Percentiles rank a stretch among this genome's conserved stretches.
phyloP scores from a whole-genome alignment of 768 basidiomycete genomes.

The Naganishia kalamii region DNA sequence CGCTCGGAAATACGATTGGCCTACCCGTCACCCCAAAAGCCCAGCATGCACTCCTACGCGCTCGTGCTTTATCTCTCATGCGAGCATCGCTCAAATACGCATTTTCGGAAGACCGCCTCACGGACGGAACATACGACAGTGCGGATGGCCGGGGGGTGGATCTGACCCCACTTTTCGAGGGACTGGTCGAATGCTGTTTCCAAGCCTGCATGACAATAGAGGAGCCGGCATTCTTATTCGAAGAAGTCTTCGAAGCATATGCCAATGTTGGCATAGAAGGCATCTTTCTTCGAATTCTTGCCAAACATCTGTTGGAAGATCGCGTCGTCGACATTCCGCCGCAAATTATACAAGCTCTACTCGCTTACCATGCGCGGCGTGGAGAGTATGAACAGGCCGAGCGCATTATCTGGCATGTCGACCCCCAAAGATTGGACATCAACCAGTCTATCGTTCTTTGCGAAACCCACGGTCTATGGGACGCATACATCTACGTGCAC shows the following conservation, averaged over 20 bases:
- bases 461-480: conserved; percentile 73
- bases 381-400: conserved; percentile 70
- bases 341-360: conserved; percentile 74
- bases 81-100: conserved; percentile 77
- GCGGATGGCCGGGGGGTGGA: conserved; percentile 86
- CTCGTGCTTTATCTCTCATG: conserved; percentile 75
- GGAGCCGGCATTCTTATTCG: conserved; percentile 57
- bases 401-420: conserved; percentile 90
- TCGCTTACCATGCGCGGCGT: conserved; percentile 68
- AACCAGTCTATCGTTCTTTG: conserved; percentile 86
- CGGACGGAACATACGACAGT: conserved; percentile 73
- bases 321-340: conserved; percentile 73
- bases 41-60: conserved; percentile 62
- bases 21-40: conserved; percentile 64
- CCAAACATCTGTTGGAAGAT: conserved; percentile 71
- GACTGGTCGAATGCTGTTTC: conserved; percentile 63
- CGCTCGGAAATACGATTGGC: conserved; percentile 77
- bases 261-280: conserved; percentile 72
- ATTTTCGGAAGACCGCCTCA: conserved; percentile 92
- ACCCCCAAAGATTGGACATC: conserved; percentile 81
- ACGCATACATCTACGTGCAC: conserved; percentile 90
- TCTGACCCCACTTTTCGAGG: conserved; percentile 80
- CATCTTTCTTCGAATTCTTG: conserved; percentile 76
- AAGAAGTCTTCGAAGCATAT: conserved; percentile 86
- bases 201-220: conserved; percentile 30